These are phyloP conservation scores for Raphanus hybrid DNA, from an alignment of 441 rosid genomes.

Conservation along the genomic window DNA sequence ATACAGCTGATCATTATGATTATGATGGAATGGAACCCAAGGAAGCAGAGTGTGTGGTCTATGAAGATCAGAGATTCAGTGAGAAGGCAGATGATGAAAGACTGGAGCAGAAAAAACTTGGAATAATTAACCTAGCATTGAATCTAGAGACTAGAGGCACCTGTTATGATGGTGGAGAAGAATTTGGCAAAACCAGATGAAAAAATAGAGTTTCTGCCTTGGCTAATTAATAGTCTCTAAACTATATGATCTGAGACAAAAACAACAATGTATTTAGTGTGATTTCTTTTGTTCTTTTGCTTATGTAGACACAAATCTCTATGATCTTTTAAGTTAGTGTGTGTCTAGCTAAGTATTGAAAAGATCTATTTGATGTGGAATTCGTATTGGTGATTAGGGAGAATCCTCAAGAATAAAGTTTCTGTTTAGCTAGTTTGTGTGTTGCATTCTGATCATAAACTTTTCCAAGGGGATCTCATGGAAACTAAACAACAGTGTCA, in stretches of 20 bases:
- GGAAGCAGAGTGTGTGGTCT: background rate
- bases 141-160: conserved; percentile 18
- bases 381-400: background rate
- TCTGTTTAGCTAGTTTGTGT: background rate
- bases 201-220: background rate
- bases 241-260: background rate
- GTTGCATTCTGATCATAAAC: background rate
- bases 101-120: background rate
- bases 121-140: background rate
- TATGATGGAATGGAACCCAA: conserved; percentile 1
- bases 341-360: too few species aligned
- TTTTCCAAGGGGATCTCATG: background rate
- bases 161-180: background rate
- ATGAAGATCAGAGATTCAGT: background rate
- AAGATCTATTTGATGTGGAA: too few species aligned
- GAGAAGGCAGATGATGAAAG: background rate
- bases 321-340: background rate
- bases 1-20: background rate
- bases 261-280: background rate
- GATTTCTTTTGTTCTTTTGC: background rate
- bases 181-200: background rate
- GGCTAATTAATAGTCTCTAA: background rate
- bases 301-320: background rate
- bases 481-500: background rate
- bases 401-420: background rate